phyloP scores from a whole-genome alignment of 352 stramenopile species.

The Globisporangium splendens region DNA sequence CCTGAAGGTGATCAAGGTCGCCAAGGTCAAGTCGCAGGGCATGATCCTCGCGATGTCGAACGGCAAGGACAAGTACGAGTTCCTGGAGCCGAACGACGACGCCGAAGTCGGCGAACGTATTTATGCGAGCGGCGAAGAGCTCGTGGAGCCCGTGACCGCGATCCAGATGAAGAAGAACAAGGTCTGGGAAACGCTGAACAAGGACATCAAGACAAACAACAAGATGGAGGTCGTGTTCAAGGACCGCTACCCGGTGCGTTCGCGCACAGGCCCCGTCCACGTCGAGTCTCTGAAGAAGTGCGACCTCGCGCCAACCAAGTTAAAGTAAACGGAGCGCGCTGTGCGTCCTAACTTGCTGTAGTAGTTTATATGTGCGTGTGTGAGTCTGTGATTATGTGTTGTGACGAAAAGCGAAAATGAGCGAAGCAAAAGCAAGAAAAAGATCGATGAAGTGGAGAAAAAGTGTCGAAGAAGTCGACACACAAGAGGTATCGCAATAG shows the following conservation, averaged over 20 bases:
- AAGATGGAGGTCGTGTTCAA: slow-evolving; percentile 74
- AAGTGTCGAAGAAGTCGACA: background rate
- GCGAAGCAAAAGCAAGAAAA: background rate
- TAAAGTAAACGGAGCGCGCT: slow-evolving; percentile 7
- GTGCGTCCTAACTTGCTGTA: background rate
- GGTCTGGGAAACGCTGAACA: slow-evolving; percentile 70
- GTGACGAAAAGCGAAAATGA: background rate
- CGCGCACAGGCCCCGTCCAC: slow-evolving; percentile 43
- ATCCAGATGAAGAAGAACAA: slow-evolving; percentile 89
- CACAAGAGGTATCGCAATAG: background rate
- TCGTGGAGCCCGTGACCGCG: slow-evolving; percentile 63
- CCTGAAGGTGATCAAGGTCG: slow-evolving; percentile 74
- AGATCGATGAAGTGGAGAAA: background rate
- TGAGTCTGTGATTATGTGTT: slow-evolving; percentile 1
- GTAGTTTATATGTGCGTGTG: background rate
- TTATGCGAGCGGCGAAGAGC: slow-evolving; percentile 67
- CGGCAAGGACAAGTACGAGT: slow-evolving; percentile 53
- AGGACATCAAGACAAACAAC: slow-evolving; percentile 74
- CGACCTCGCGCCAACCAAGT: slow-evolving; percentile 21
- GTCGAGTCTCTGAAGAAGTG: slow-evolving; percentile 67
- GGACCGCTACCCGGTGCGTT: slow-evolving; percentile 56
- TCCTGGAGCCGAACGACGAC: slow-evolving; percentile 58
- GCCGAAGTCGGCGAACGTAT: slow-evolving; percentile 69
- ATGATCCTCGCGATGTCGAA: slow-evolving; percentile 52
- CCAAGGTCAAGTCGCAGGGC: slow-evolving; percentile 57